phyloP scores from a whole-genome alignment of 2,329 filamentous ascomycete genomes.

The Ophiosphaerella narmari region DNA sequence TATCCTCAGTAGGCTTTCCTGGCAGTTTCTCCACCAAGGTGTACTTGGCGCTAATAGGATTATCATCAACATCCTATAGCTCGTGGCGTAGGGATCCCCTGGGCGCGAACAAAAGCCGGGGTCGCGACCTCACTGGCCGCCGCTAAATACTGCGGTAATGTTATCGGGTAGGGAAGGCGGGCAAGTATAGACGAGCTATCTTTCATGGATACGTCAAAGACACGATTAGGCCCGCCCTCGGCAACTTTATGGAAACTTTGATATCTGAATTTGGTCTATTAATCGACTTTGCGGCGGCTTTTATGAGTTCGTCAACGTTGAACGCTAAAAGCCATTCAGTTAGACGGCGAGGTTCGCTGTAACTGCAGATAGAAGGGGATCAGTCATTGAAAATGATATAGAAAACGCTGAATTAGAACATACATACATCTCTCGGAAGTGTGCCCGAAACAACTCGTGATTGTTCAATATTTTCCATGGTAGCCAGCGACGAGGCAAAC shows the following conservation, averaged over 20 bases:
- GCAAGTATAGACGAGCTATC: constrained; percentile 36
- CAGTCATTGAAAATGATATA: neutral
- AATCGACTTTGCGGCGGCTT: constrained; percentile 22
- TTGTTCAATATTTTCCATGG: neutral
- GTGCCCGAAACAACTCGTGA: neutral
- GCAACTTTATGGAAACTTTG: constrained; percentile 36
- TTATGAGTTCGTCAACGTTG: constrained; percentile 26
- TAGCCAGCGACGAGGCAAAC: neutral
- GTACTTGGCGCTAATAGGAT: constrained; percentile 34
- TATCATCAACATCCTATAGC: constrained; percentile 28
- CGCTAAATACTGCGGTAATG: constrained; percentile 30
- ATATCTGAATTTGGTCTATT: constrained; percentile 20
- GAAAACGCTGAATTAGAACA: neutral
- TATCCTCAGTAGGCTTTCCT: constrained; percentile 24
- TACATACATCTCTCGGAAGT: neutral
- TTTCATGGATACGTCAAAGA: constrained; percentile 36
- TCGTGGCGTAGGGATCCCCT: constrained; percentile 30
- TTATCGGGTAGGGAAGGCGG: constrained; percentile 41
- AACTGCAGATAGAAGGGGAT: constrained; percentile 9
- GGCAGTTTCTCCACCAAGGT: constrained; percentile 39
- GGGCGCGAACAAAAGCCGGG: constrained; percentile 33
- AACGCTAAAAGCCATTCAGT: constrained; percentile 23
- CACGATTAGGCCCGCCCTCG: constrained; percentile 45
- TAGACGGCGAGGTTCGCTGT: constrained; percentile 27
- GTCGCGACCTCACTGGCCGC: constrained; percentile 49